Evolutionary conservation across 495 filamentous ascomycete species (phyloP).

Genomic region (Aspergillus bridgeri): DNA sequence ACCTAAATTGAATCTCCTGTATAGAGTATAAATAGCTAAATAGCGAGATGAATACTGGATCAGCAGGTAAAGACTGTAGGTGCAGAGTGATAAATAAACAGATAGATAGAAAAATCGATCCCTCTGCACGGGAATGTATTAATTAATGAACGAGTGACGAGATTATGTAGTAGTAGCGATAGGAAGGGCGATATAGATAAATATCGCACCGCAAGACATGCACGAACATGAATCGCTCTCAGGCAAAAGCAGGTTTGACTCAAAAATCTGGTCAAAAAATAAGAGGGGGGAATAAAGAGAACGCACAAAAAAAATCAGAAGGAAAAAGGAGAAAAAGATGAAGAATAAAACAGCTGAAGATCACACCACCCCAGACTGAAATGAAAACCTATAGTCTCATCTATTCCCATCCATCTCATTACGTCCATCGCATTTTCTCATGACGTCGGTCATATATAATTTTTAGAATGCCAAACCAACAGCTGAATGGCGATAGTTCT

Average conservation of each 20-base stretch:
- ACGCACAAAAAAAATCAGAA: not conserved
- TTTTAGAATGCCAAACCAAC: slow-evolving; percentile 39
- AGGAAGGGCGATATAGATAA: not conserved
- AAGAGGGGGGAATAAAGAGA: not conserved
- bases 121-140: not conserved
- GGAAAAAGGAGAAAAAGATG: not conserved
- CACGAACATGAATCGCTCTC: no score
- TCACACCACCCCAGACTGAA: not conserved
- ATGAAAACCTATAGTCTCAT: not conserved
- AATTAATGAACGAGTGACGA: not conserved
- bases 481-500: slow-evolving; percentile 24
- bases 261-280: no score
- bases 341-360: not conserved
- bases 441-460: not conserved
- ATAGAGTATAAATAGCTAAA: no score
- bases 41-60: no score
- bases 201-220: not conserved
- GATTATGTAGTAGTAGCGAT: not conserved
- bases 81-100: not conserved
- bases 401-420: not conserved
- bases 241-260: no score
- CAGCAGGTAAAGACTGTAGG: no score
- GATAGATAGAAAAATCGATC: not conserved
- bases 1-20: no score
- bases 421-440: not conserved